Evolutionary conservation across 345 rosid species (phyloP).

Genomic region (Iberis pinnata): DNA sequence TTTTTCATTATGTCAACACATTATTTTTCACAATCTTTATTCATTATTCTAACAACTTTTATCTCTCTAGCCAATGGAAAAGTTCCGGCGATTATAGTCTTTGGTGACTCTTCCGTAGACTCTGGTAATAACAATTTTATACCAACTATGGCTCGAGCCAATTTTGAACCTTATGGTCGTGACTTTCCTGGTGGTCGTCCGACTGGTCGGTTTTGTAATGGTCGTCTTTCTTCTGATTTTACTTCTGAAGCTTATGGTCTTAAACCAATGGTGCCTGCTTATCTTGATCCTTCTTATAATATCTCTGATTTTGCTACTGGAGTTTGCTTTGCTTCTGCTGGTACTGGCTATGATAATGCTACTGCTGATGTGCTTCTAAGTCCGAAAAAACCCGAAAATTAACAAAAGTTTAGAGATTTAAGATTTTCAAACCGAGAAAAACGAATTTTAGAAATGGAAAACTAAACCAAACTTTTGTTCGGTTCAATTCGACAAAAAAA

Average conservation of each 20-base stretch:
- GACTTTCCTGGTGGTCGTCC: conserved; percentile 44
- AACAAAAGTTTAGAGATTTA: too few species aligned
- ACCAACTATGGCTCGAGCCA: conserved; percentile 43
- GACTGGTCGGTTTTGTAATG: conserved; percentile 58
- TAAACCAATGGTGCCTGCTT: conserved; percentile 47
- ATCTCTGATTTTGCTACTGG: conserved; percentile 57
- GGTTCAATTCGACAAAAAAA: too few species aligned
- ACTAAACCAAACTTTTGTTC: too few species aligned
- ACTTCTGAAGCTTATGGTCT: conserved; percentile 50
- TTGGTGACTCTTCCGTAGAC: conserved; percentile 62
- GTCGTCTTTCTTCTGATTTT: conserved; percentile 51
- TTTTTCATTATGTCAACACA: conserved; percentile 28
- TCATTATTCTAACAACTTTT: conserved; percentile 16
- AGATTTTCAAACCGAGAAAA: too few species aligned
- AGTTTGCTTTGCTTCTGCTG: conserved; percentile 61
- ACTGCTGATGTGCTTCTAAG: conserved; percentile 54
- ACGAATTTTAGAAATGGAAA: too few species aligned
- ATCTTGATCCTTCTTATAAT: conserved; percentile 44
- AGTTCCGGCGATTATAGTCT: conserved; percentile 53
- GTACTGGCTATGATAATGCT: conserved; percentile 50
- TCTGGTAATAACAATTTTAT: conserved; percentile 57
- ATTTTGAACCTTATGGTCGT: conserved; percentile 57
- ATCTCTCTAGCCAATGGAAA: conserved; percentile 27
- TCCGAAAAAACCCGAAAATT: not conserved
- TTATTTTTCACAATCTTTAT: conserved; percentile 8